phyloP scores from a whole-genome alignment of 805 yeast genomes.

The Candida mattraensis region DNA sequence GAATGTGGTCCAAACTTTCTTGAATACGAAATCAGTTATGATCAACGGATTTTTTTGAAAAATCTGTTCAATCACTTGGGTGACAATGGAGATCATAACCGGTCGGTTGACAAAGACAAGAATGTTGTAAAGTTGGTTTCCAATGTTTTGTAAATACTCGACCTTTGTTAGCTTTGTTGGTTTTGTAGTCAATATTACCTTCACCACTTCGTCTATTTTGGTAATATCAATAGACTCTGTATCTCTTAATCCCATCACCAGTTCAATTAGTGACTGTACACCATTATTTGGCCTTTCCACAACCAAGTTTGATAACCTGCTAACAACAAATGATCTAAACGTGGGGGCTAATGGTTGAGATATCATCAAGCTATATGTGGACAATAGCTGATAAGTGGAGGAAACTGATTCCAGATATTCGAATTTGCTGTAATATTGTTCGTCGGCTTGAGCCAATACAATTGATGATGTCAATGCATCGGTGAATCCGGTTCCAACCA shows the following conservation, averaged over 20 bases:
- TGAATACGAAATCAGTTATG: slow-evolving; percentile 58
- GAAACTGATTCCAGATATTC: slow-evolving; percentile 41
- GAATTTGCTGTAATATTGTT: slow-evolving; percentile 12
- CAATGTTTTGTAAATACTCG: slow-evolving; percentile 57
- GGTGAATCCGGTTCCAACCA: slow-evolving; percentile 67
- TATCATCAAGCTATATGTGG: slow-evolving; percentile 57
- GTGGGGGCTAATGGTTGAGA: slow-evolving; percentile 46
- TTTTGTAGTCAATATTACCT: slow-evolving; percentile 55
- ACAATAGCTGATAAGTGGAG: slow-evolving; percentile 68
- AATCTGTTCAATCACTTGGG: slow-evolving; percentile 52
- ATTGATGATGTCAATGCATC: slow-evolving; percentile 55
- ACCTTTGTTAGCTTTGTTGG: slow-evolving; percentile 51
- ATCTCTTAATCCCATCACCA: slow-evolving; percentile 74
- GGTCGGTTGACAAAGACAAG: slow-evolving; percentile 63
- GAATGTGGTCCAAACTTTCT: slow-evolving; percentile 46
- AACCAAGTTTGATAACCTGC: slow-evolving; percentile 54
- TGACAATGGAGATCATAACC: slow-evolving; percentile 52
- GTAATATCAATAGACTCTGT: slow-evolving; percentile 65
- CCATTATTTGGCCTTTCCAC: slow-evolving; percentile 56
- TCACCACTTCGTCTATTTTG: slow-evolving; percentile 66
- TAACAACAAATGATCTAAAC: slow-evolving; percentile 48
- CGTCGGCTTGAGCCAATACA: slow-evolving; percentile 31
- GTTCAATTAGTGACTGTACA: slow-evolving; percentile 70
- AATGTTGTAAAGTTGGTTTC: slow-evolving; percentile 60
- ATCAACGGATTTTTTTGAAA: slow-evolving; percentile 51